Base-by-base conservation (phyloP, 495 filamentous ascomycete species). In the Zalerion maritima region DNA sequence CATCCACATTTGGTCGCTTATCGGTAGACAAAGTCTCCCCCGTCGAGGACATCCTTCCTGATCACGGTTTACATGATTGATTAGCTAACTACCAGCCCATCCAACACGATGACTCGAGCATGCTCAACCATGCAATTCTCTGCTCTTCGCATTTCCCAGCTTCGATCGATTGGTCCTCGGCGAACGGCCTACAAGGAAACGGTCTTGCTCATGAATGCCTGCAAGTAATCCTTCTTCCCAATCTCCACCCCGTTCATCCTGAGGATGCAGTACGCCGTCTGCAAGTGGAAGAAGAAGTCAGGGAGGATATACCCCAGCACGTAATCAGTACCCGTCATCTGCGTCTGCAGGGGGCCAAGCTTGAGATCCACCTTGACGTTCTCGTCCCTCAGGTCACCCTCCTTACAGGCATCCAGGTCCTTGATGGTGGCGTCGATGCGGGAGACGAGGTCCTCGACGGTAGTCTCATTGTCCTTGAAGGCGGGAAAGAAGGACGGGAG, bases 221-320 rank as follows among this genome's bases (percentile, higher is more conserved):
- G 39, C 29, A 70, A 21, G 36, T 50, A 77, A 48, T 73, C 63
- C 13, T 13, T 11, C 56, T 75, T 75, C 1, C 66, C 67, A 9
- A 79, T 7, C 1, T 56, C 52, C 21, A 73, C 71, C 5, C 73
- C 73, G 41, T 69, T 53, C 26, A 45, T 49, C 16, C 71, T 46
- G 30, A 77, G 36, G 34, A 78, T 65, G 7, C 35, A 46, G 48
- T 78, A 76, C 14, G 67, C 50, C 6, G 55, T 70, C 2, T 40
- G 48, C 18, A 67, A 18, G 48, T 78, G 74, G 46, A 79, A 77
- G 36, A 52, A 67, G 33, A 73, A 55, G 36, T 76, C 71, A 20
- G 72, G 66, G 9, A 64, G 2, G 6, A 49, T 46, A 35, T 50
- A 67, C 3, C 44, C 40, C 12, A 35, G 19, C 13, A 61, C 33